Conservation (phyloP, 768 basidiomycete species). For the Wakefieldia striispora region DNA sequence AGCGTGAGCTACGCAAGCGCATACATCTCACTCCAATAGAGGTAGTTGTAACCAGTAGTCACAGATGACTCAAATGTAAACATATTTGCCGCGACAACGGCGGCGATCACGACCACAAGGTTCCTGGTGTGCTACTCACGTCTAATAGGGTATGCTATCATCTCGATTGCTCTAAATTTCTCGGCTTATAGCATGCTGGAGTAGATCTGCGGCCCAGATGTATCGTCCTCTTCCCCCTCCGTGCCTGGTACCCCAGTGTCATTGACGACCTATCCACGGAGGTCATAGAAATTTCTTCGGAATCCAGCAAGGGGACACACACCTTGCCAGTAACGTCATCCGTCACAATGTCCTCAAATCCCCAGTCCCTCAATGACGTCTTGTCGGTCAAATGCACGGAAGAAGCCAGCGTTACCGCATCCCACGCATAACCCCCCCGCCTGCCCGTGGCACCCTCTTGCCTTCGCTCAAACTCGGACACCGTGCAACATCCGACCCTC, state of each 20-base stretch:
- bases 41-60: neutral
- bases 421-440: slow-evolving; percentile 44
- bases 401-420: slow-evolving; percentile 46
- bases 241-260: slow-evolving; percentile 70
- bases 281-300: neutral
- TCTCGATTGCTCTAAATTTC: neutral
- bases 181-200: slow-evolving; percentile 17
- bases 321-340: slow-evolving; percentile 54
- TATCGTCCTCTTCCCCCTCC: slow-evolving; percentile 55
- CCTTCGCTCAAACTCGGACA: slow-evolving; percentile 53
- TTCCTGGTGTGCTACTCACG: too few relatives aligned
- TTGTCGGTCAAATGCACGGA: slow-evolving; percentile 54
- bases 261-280: slow-evolving; percentile 53
- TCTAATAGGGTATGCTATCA: too few relatives aligned
- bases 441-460: slow-evolving; percentile 20
- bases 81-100: neutral
- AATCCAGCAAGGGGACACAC: slow-evolving; percentile 20
- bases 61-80: neutral
- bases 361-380: slow-evolving; percentile 71
- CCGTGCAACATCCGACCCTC: slow-evolving; percentile 72
- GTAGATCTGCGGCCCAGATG: slow-evolving; percentile 49
- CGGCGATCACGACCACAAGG: too few relatives aligned
- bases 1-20: slow-evolving; percentile 98
- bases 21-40: slow-evolving; percentile 55
- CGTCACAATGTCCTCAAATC: slow-evolving; percentile 70